Evolutionary conservation across 140 eudicot genomes (phyloP).

Genomic region (Flaveria floridana): DNA sequence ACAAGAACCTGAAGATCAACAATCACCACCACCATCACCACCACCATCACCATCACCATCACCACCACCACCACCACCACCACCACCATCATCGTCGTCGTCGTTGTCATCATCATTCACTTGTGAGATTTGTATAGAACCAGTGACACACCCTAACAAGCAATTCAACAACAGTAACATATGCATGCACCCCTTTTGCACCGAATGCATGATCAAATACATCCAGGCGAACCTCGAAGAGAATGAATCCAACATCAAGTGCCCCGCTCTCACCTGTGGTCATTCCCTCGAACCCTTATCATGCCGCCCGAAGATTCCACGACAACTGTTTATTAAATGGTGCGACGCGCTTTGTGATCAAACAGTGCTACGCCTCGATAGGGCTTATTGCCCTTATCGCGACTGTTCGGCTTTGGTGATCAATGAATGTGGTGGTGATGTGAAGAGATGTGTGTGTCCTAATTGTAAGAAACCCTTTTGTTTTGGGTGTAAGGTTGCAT

Average conservation of each 20-base stretch:
- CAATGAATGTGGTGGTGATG: neutral
- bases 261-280: conserved; percentile 12
- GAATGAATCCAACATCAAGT: conserved; percentile 16
- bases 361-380: neutral
- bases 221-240: neutral
- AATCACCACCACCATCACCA: neutral
- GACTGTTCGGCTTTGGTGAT: neutral
- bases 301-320: conserved; percentile 1
- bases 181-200: conserved; percentile 15
- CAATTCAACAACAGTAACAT: neutral
- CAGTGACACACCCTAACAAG: conserved; percentile 1
- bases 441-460: conserved; percentile 15
- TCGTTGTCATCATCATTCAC: neutral
- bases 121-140: conserved; percentile 13
- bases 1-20: neutral
- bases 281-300: conserved; percentile 6
- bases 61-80: too few relatives aligned
- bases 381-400: conserved; percentile 1
- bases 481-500: conserved; percentile 12
- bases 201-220: conserved; percentile 12
- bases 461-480: conserved; percentile 17
- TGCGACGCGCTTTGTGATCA: neutral
- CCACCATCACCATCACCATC: too few relatives aligned
- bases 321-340: conserved; percentile 11
- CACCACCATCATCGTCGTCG: neutral